Conservation (phyloP, 1,284 basidiomycete genomes). For the Tremellales sp. region DNA sequence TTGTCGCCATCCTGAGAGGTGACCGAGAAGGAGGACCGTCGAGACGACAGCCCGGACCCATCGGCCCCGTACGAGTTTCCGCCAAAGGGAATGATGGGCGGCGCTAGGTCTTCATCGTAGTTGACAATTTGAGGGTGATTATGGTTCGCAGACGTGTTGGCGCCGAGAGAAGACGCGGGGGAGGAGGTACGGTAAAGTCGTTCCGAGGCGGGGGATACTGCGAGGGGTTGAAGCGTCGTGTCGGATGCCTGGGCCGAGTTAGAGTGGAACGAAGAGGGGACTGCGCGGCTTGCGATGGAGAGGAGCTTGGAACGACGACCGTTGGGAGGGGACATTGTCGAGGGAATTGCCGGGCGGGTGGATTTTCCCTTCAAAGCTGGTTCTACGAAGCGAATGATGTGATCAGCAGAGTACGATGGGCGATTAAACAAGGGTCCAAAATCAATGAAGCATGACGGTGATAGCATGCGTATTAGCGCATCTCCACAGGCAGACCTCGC, state of each 20-base stretch:
- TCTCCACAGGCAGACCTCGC: too few relatives aligned
- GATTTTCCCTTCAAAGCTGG: too few relatives aligned
- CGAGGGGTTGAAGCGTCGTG: background rate
- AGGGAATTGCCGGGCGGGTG: too few relatives aligned
- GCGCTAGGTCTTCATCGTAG: slow-evolving; percentile 6
- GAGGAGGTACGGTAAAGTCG: background rate
- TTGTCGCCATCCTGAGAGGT: slow-evolving; percentile 18
- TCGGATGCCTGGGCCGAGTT: background rate
- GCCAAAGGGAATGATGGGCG: slow-evolving; percentile 7
- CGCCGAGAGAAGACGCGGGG: background rate
- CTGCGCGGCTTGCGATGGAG: background rate
- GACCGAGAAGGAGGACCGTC: slow-evolving; percentile 21
- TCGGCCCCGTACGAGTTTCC: background rate
- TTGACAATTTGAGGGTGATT: slow-evolving; percentile 2
- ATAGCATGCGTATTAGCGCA: too few relatives aligned
- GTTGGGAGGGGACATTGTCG: slow-evolving; percentile 1
- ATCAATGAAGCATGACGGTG: too few relatives aligned
- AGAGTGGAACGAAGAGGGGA: background rate
- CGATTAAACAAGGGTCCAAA: too few relatives aligned
- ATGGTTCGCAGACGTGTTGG: slow-evolving; percentile 1
- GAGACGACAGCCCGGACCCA: slow-evolving; percentile 11
- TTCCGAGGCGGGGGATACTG: background rate
- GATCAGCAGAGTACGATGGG: too few relatives aligned
- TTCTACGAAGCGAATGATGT: too few relatives aligned
- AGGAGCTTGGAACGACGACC: background rate